Base-by-base conservation (phyloP, 1,284 basidiomycete genomes). In the Puccinia triticina region DNA sequence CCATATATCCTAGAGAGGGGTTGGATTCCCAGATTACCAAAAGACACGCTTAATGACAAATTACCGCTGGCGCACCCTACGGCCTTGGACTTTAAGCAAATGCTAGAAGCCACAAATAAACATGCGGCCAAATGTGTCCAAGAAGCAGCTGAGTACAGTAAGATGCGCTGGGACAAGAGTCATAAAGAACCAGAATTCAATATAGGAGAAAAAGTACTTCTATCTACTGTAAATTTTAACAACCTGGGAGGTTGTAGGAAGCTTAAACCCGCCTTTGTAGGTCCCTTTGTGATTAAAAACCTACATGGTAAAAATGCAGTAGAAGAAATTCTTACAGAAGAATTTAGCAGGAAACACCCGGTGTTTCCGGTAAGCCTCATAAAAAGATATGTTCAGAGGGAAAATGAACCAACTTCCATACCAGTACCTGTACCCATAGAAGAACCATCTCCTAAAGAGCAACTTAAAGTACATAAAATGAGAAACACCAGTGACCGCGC, bases 1-100 rank as follows among this genome's bases (percentile, higher is more conserved):
- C 73, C 55, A 26, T 53, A 32, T 76, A 26, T 57, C 59, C n/a
- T 26, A 26, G 48, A 77, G 10, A 77, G 59, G 50, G 75, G 59
- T 1, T 61, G 37, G 29, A 66, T 43, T 26, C 75, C 57, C 3
- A 10, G 34, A 23, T 21, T 43, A 32, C 75, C 75, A 11, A 46
- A 64, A 46, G 59, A 77, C 66, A 46, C 32, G 0, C 1, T 77
- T 16, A 66, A 77, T 46, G 43, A 37, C 16, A 64, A 61, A 21
- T 23, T 50, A 40, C 23, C 61, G 1, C 21, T 32, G 3, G 3
- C 61, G 18, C 74, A 76, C n/a, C 50, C 74, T 1, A 61, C 32
- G 3, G 50, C 50, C 4, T 8, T 59, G 2, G 40, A 55, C n/a
- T 76, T 61, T 40, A 16, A 29, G 29, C 12, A 57, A 29, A 76